phyloP scores from a whole-genome alignment of 352 stramenopile species.

The Phytophthora boehmeriae region DNA sequence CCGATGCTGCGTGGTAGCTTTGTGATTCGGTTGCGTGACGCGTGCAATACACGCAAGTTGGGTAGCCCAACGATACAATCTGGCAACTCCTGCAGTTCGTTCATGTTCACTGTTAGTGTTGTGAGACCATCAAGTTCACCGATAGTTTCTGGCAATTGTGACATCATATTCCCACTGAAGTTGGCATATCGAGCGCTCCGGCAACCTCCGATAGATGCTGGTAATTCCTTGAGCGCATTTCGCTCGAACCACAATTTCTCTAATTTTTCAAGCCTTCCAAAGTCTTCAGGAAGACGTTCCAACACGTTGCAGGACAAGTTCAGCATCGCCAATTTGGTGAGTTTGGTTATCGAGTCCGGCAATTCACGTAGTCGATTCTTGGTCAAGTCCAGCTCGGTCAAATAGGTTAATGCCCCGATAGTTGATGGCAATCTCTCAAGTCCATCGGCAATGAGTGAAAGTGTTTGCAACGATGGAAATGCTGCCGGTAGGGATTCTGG shows the following conservation, averaged over 20 bases:
- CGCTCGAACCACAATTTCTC: slow-evolving; percentile 58
- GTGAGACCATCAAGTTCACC: slow-evolving; percentile 48
- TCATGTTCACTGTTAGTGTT: slow-evolving; percentile 58
- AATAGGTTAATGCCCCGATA: slow-evolving; percentile 35
- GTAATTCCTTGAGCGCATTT: slow-evolving; percentile 51
- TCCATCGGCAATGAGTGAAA: slow-evolving; percentile 56
- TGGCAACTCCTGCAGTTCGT: slow-evolving; percentile 50
- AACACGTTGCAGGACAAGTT: slow-evolving; percentile 64
- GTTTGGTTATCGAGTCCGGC: slow-evolving; percentile 51
- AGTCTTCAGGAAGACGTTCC: slow-evolving; percentile 45
- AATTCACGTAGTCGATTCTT: slow-evolving; percentile 59
- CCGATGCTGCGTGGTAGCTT: slow-evolving; percentile 57
- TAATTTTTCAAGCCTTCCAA: slow-evolving; percentile 42
- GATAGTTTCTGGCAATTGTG: slow-evolving; percentile 41
- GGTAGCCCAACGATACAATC: slow-evolving; percentile 42
- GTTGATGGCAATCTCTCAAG: slow-evolving; percentile 56
- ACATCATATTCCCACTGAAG: slow-evolving; percentile 51
- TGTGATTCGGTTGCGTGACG: slow-evolving; percentile 51
- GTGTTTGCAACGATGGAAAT: slow-evolving; percentile 43
- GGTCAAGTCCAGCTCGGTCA: slow-evolving; percentile 63
- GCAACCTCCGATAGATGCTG: slow-evolving; percentile 47
- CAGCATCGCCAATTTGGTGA: slow-evolving; percentile 38
- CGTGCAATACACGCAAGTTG: slow-evolving; percentile 45
- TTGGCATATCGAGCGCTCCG: slow-evolving; percentile 38
- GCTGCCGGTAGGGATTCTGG: slow-evolving; percentile 31